A percentile compares a stretch with the other conserved stretches of the same genome.
Evolutionary conservation across 2,329 filamentous ascomycete genomes (phyloP).

Genomic region (Paraphaeosphaeria minitans): DNA sequence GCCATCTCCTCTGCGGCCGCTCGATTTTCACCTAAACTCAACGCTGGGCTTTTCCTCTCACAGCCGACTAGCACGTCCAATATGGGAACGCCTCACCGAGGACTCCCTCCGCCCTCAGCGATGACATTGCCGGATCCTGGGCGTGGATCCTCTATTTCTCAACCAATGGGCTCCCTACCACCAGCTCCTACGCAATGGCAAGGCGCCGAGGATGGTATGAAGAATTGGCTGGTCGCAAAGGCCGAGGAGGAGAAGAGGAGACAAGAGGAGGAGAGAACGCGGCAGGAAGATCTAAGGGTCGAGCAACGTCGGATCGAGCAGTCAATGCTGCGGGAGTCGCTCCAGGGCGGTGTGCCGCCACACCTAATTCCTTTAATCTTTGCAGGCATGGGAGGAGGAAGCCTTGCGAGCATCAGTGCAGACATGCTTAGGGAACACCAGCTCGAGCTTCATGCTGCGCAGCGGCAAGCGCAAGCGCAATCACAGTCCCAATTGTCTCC

Average conservation of each 20-base stretch:
- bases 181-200: conserved; percentile 56
- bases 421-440: conserved; percentile 59
- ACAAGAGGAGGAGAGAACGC: conserved; percentile 60
- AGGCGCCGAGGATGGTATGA: conserved; percentile 58
- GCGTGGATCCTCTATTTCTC: conserved; percentile 45
- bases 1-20: conserved; percentile 46
- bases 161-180: conserved; percentile 51
- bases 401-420: conserved; percentile 53
- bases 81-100: conserved; percentile 59
- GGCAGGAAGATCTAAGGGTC: conserved; percentile 55
- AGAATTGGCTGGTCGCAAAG: conserved; percentile 57
- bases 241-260: conserved; percentile 59
- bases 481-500: conserved; percentile 48
- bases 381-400: conserved; percentile 56
- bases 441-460: conserved; percentile 51
- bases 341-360: conserved; percentile 58
- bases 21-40: conserved; percentile 48
- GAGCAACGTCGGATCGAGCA: conserved; percentile 60
- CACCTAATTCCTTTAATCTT: conserved; percentile 60
- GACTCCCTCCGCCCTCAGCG: conserved; percentile 58
- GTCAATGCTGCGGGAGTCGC: conserved; percentile 58
- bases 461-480: conserved; percentile 48
- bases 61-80: conserved; percentile 50
- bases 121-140: conserved; percentile 58
- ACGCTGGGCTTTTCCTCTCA: conserved; percentile 47